phyloP scores from a whole-genome alignment of 2,329 filamentous ascomycete genomes.

The Bimuria novae-zelandiae region DNA sequence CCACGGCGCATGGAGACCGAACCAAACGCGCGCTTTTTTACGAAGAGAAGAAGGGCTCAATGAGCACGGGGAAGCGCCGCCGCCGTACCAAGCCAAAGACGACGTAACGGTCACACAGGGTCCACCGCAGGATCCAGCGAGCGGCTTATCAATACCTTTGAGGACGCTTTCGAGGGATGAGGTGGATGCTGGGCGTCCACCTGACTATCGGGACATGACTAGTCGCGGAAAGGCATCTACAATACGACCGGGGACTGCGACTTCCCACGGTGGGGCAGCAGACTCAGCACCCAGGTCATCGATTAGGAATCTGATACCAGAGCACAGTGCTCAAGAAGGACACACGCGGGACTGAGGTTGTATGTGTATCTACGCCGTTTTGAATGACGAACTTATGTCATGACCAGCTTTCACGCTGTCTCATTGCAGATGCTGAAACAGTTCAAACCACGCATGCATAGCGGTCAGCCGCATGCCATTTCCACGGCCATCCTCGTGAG shows the following conservation, averaged over 20 bases:
- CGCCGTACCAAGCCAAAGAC: slow-evolving; percentile 58
- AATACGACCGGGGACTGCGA: slow-evolving; percentile 5
- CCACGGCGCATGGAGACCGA: slow-evolving; percentile 28
- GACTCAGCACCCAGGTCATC: slow-evolving; percentile 5
- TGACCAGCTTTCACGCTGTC: not conserved
- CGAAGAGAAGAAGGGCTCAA: slow-evolving; percentile 62
- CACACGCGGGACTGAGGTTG: not conserved
- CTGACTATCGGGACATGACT: slow-evolving; percentile 44
- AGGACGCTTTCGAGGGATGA: slow-evolving; percentile 45
- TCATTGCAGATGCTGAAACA: too few species aligned
- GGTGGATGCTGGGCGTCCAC: slow-evolving; percentile 39
- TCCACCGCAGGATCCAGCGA: slow-evolving; percentile 3
- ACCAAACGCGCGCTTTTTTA: slow-evolving; percentile 20
- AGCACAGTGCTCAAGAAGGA: not conserved
- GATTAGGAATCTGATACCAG: slow-evolving; percentile 10
- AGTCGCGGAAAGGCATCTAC: not conserved
- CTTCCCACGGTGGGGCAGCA: slow-evolving; percentile 8
- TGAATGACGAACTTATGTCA: not conserved
- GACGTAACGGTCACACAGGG: slow-evolving; percentile 22
- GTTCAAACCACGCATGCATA: too few species aligned
- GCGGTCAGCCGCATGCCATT: too few species aligned
- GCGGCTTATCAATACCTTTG: slow-evolving; percentile 41
- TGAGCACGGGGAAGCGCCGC: slow-evolving; percentile 67
- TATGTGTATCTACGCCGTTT: not conserved
- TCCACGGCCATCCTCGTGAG: too few species aligned